Conservation (phyloP, 2,329 filamentous ascomycete species). For the Incumbomyces lentus region DNA sequence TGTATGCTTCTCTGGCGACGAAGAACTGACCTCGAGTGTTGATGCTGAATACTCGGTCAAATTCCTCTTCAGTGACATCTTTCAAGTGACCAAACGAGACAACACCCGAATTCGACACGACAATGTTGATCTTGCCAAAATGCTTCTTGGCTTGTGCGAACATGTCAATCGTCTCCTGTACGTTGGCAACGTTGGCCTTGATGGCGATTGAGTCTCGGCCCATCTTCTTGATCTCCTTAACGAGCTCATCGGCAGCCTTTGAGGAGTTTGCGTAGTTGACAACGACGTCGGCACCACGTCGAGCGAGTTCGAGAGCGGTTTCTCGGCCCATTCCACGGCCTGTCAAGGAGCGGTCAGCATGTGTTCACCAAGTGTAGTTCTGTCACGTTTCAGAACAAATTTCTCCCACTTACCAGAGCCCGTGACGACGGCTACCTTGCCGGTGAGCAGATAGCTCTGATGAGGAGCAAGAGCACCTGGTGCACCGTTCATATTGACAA, state of each 20-base stretch:
- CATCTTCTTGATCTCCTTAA: slow-evolving; percentile 53
- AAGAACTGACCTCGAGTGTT: slow-evolving; percentile 67
- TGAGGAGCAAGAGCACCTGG: slow-evolving; percentile 10
- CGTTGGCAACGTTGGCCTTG: slow-evolving; percentile 58
- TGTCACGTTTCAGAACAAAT: neutral
- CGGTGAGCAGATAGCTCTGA: slow-evolving; percentile 29
- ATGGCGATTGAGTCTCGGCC: slow-evolving; percentile 54
- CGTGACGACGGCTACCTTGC: slow-evolving; percentile 32
- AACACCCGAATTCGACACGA: slow-evolving; percentile 46
- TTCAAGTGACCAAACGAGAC: slow-evolving; percentile 59
- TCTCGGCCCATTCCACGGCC: slow-evolving; percentile 33
- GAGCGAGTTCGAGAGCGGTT: slow-evolving; percentile 32
- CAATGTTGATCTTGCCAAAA: slow-evolving; percentile 60
- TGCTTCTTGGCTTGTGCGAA: slow-evolving; percentile 53
- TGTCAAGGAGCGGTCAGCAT: slow-evolving; percentile 18
- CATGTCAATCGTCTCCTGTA: slow-evolving; percentile 51
- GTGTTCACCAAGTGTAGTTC: neutral
- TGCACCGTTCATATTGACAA: slow-evolving; percentile 11
- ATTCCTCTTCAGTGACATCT: slow-evolving; percentile 60
- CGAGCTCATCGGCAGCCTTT: slow-evolving; percentile 55
- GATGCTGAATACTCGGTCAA: slow-evolving; percentile 59
- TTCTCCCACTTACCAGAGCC: slow-evolving; percentile 19
- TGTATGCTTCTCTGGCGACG: slow-evolving; percentile 64
- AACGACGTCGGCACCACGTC: slow-evolving; percentile 30
- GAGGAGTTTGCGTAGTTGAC: slow-evolving; percentile 47